A percentile compares a stretch with the other conserved stretches of the same genome.
Evolutionary conservation across 2,329 filamentous ascomycete genomes (phyloP).

Genomic region (Calonectria pauciramosa): DNA sequence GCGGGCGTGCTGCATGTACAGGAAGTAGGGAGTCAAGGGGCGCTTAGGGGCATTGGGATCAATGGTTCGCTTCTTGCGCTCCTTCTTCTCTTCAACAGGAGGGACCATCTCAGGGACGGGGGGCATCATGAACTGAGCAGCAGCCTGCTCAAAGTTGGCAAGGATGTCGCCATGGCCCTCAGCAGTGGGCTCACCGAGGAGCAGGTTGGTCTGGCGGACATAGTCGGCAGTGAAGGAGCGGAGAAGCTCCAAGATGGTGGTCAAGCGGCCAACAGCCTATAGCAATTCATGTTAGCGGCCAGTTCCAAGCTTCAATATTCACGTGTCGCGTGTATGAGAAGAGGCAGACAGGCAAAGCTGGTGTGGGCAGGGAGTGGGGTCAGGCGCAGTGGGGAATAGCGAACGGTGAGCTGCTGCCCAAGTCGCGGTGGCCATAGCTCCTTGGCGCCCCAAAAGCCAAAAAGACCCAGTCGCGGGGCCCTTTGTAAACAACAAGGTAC

Average conservation of each 20-base stretch:
- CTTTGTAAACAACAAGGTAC: constrained; percentile 31
- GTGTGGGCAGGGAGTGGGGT: neutral
- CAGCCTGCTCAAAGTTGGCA: constrained; percentile 67
- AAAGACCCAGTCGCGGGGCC: constrained; percentile 16
- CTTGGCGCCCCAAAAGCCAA: constrained; percentile 2
- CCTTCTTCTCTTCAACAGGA: constrained; percentile 79
- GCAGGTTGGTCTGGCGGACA: constrained; percentile 87
- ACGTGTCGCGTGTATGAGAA: constrained; percentile 20
- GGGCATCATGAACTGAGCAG: constrained; percentile 61
- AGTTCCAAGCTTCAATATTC: neutral
- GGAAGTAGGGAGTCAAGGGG: constrained; percentile 93
- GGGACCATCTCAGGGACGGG: constrained; percentile 57
- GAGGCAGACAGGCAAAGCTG: neutral
- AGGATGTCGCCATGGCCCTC: constrained; percentile 62
- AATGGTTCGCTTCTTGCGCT: constrained; percentile 87
- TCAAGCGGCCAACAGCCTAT: constrained; percentile 70
- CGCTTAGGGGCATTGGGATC: constrained; percentile 97
- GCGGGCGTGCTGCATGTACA: constrained; percentile 92
- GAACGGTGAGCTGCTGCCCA: constrained; percentile 22
- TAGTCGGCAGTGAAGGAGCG: constrained; percentile 86
- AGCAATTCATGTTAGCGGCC: constrained; percentile 52
- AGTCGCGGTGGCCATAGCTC: constrained; percentile 40
- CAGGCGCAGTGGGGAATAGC: constrained; percentile 22
- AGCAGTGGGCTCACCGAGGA: constrained; percentile 75
- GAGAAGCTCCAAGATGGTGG: constrained; percentile 83